A percentile compares a stretch with the other conserved stretches of the same genome.
phyloP scores from a whole-genome alignment of 345 rosid genomes.

The Linum tenue region DNA sequence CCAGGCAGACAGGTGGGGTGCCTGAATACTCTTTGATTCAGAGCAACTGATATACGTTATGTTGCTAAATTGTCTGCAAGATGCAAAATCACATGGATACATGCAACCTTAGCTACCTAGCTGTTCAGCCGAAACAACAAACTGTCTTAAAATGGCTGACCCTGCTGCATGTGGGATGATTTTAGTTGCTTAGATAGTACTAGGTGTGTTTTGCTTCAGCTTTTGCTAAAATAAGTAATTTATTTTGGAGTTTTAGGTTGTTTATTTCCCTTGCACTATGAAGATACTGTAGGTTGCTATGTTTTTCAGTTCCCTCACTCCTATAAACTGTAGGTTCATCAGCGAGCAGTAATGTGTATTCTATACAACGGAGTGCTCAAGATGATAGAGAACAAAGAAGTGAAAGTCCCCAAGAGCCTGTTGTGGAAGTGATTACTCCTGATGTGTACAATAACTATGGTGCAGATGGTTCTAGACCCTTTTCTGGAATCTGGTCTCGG shows the following conservation, averaged over 20 bases:
- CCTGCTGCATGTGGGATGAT: not conserved
- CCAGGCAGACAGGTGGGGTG: slow-evolving; percentile 50
- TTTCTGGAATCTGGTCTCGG: slow-evolving; percentile 77
- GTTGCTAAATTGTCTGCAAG: not conserved
- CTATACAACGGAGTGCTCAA: slow-evolving; percentile 36
- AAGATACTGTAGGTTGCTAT: not conserved
- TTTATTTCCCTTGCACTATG: not conserved
- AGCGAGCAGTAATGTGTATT: slow-evolving; percentile 40
- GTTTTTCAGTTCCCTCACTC: slow-evolving; percentile 2
- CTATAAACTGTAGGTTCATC: slow-evolving; percentile 20
- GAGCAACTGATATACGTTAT: not conserved
- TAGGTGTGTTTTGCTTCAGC: not conserved
- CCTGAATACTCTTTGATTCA: not conserved
- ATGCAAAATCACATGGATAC: too few relatives aligned
- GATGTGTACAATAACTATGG: slow-evolving; percentile 45
- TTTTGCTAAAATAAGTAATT: too few relatives aligned
- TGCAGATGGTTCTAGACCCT: slow-evolving; percentile 58
- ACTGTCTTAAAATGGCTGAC: too few relatives aligned
- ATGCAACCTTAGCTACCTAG: too few relatives aligned
- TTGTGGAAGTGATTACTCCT: slow-evolving; percentile 85
- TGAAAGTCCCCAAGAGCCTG: slow-evolving; percentile 41
- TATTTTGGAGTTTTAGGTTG: not conserved
- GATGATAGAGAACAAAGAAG: slow-evolving; percentile 42
- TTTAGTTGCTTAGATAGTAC: not conserved
- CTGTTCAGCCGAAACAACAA: too few relatives aligned